Percentiles rank a stretch among this genome's conserved stretches.
These are phyloP conservation scores for Macrolepiota fuliginosa DNA, from an alignment of 768 basidiomycete species.

Conservation along the genomic window DNA sequence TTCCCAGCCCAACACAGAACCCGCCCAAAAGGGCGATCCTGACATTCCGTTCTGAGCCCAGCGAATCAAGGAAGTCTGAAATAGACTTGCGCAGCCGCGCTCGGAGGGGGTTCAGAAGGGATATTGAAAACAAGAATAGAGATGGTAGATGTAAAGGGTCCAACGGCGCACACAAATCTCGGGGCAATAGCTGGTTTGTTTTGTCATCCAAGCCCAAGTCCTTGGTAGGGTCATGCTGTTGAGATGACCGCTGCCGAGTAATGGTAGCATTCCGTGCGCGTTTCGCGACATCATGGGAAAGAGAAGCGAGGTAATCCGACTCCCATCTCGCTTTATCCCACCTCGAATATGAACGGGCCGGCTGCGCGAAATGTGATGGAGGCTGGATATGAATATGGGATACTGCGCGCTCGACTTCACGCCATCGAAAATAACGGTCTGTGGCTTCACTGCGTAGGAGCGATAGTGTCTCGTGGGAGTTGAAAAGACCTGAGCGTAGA, in stretches of 20 bases:
- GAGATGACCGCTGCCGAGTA: neutral
- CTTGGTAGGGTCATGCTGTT: neutral
- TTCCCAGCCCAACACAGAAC: constrained; percentile 37
- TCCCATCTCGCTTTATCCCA: constrained; percentile 72
- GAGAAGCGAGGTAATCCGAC: constrained; percentile 54
- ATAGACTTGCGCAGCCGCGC: constrained; percentile 24
- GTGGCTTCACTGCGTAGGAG: constrained; percentile 60
- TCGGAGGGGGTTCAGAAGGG: constrained; percentile 50
- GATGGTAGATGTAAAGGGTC: constrained; percentile 72
- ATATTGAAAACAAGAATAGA: constrained; percentile 57
- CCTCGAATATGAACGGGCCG: constrained; percentile 11
- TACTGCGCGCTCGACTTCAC: constrained; percentile 62
- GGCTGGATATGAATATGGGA: constrained; percentile 16
- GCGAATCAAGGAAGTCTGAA: constrained; percentile 17
- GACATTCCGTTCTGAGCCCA: constrained; percentile 25
- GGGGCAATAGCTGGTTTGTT: neutral
- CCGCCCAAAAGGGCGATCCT: constrained; percentile 34
- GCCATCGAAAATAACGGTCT: constrained; percentile 70
- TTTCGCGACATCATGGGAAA: constrained; percentile 62
- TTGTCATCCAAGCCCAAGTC: neutral
- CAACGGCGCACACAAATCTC: constrained; percentile 26
- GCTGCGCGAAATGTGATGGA: constrained; percentile 7
- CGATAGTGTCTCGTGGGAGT: constrained; percentile 57
- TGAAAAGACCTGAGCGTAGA: constrained; percentile 60
- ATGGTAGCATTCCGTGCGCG: constrained; percentile 36